Evolutionary conservation across 2,329 filamentous ascomycete species (phyloP).

Genomic region (Arthrobotrys sinensis): DNA sequence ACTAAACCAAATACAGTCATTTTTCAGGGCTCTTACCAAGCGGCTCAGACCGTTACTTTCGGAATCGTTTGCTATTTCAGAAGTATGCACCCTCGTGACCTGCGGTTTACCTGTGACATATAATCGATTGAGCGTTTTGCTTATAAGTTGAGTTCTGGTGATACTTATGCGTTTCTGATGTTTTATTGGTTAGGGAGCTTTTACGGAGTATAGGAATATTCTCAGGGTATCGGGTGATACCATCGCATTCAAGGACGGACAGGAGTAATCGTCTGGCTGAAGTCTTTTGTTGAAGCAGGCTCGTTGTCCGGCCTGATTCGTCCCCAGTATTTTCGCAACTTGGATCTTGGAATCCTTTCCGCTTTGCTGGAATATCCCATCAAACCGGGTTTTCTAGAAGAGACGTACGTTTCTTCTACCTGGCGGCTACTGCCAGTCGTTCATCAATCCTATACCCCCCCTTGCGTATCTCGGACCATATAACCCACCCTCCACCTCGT

Average conservation of each 20-base stretch:
- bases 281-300: background rate
- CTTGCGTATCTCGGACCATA: constrained; percentile 9
- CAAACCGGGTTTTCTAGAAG: background rate
- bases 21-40: constrained; percentile 3
- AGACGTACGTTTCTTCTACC: background rate
- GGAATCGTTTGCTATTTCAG: constrained; percentile 21
- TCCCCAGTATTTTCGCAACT: background rate
- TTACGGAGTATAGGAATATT: constrained; percentile 7
- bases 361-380: constrained; percentile 11
- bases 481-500: constrained; percentile 6
- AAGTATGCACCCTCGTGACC: constrained; percentile 14
- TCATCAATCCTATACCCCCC: constrained; percentile 7
- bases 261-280: background rate
- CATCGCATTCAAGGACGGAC: background rate
- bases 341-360: constrained; percentile 20
- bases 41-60: constrained; percentile 10
- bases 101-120: constrained; percentile 32
- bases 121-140: constrained; percentile 13
- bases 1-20: constrained; percentile 29
- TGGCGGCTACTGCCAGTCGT: background rate
- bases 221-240: constrained; percentile 1
- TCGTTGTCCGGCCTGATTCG: constrained; percentile 9
- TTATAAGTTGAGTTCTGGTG: constrained; percentile 21
- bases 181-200: constrained; percentile 4
- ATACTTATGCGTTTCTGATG: background rate